phyloP scores from a whole-genome alignment of 768 basidiomycete species.

The Hirschioporus abietinus region DNA sequence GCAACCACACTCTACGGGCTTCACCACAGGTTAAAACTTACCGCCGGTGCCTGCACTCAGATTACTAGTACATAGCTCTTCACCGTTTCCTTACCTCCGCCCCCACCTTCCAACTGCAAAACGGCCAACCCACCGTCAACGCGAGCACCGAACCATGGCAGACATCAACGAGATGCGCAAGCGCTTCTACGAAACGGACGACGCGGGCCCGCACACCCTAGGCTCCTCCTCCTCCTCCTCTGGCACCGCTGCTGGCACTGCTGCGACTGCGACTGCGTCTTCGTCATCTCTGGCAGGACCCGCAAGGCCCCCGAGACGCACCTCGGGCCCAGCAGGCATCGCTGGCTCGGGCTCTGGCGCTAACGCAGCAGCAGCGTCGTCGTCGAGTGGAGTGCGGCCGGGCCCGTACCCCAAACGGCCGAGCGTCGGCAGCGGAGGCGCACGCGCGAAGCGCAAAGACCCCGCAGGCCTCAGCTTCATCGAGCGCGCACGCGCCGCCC shows the following conservation, averaged over 20 bases:
- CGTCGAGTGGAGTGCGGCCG: too few species aligned
- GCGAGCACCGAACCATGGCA: neutral
- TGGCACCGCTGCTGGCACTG: too few species aligned
- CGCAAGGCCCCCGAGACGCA: too few species aligned
- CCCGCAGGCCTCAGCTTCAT: slow-evolving; percentile 25
- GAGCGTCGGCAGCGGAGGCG: slow-evolving; percentile 20
- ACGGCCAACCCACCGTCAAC: neutral
- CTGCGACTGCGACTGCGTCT: too few species aligned
- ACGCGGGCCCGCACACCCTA: neutral
- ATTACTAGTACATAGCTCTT: too few species aligned
- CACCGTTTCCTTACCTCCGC: too few species aligned
- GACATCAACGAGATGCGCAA: slow-evolving; percentile 3
- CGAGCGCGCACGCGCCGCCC: slow-evolving; percentile 33
- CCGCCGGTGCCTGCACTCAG: too few species aligned
- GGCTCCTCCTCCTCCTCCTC: too few species aligned
- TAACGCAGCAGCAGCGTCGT: neutral
- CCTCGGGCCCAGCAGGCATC: too few species aligned
- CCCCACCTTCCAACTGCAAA: neutral
- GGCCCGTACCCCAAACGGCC: neutral
- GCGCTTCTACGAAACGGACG: slow-evolving; percentile 1
- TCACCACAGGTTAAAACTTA: too few species aligned
- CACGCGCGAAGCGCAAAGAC: slow-evolving; percentile 13
- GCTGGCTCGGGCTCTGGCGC: too few species aligned
- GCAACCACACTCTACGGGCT: too few species aligned
- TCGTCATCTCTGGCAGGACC: neutral